These are phyloP conservation scores for Trichoderma reesei DNA, from an alignment of 495 filamentous ascomycete genomes.

Conservation along the genomic window DNA sequence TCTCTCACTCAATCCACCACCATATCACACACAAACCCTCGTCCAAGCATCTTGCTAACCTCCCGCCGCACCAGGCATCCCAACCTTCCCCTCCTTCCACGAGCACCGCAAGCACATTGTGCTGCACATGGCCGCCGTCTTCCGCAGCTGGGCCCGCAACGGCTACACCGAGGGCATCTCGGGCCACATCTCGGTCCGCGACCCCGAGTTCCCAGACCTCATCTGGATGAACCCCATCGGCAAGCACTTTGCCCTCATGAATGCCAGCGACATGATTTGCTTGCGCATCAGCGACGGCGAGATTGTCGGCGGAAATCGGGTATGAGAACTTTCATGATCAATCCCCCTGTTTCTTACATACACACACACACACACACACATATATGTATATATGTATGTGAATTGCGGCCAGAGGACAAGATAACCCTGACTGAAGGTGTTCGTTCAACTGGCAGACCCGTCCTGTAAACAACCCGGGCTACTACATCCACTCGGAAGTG, in stretches of 20 bases:
- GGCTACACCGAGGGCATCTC: conserved; percentile 49
- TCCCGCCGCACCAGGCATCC: conserved; percentile 14
- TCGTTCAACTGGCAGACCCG: conserved; percentile 25
- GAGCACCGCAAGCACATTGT: conserved; percentile 31
- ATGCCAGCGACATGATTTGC: conserved; percentile 11
- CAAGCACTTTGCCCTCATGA: conserved; percentile 51
- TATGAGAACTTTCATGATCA: background rate
- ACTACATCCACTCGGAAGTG: conserved; percentile 54
- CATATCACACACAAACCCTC: background rate
- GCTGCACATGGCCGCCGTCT: conserved; percentile 44
- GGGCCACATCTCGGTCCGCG: conserved; percentile 49
- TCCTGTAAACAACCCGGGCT: conserved; percentile 42
- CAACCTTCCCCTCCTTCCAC: conserved; percentile 19
- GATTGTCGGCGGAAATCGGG: conserved; percentile 36
- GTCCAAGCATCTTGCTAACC: background rate
- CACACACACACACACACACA: too few species aligned
- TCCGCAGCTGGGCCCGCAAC: conserved; percentile 40
- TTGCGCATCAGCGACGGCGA: conserved; percentile 42
- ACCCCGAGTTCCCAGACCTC: conserved; percentile 43
- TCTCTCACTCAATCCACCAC: background rate
- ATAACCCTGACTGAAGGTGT: background rate
- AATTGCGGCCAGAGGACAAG: background rate
- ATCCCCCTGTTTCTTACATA: too few species aligned
- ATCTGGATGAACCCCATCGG: conserved; percentile 50
- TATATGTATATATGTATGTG: background rate